phyloP scores from a whole-genome alignment of 495 filamentous ascomycete genomes.

The Pyronema omphalodes region DNA sequence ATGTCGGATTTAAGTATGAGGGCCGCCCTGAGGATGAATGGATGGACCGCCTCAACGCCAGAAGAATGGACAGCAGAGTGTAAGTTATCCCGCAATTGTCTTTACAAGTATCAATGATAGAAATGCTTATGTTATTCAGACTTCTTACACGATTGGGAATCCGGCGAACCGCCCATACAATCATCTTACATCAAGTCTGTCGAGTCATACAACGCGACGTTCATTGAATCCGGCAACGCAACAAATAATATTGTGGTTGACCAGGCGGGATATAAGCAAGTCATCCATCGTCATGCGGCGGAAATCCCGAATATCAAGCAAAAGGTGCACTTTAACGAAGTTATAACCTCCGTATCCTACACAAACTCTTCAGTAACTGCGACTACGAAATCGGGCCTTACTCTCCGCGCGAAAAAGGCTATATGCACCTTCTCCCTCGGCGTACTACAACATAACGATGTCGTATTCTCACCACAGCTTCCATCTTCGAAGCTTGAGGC shows the following conservation, averaged over 20 bases:
- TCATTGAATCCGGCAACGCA: conserved; percentile 30
- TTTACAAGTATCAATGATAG: too few species aligned
- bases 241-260: conserved; percentile 52
- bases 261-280: conserved; percentile 45
- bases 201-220: conserved; percentile 27
- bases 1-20: conserved; percentile 45
- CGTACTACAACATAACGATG: conserved; percentile 45
- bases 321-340: conserved; percentile 37
- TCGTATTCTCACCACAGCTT: conserved; percentile 41
- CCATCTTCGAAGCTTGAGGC: conserved; percentile 49
- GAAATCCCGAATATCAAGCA: conserved; percentile 13
- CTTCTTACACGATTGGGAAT: conserved; percentile 26
- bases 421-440: conserved; percentile 46
- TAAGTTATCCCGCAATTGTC: neutral
- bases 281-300: conserved; percentile 42
- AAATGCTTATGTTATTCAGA: conserved; percentile 1
- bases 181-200: conserved; percentile 26
- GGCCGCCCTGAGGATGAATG: conserved; percentile 39
- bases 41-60: conserved; percentile 44
- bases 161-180: conserved; percentile 26
- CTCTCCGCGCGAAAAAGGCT: conserved; percentile 41
- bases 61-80: conserved; percentile 25
- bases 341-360: conserved; percentile 42
- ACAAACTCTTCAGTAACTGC: conserved; percentile 36
- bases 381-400: conserved; percentile 36